Percentiles rank a stretch among this genome's conserved stretches.
Conservation (phyloP, 805 yeast genomes). For the Wickerhamiella cacticola region DNA sequence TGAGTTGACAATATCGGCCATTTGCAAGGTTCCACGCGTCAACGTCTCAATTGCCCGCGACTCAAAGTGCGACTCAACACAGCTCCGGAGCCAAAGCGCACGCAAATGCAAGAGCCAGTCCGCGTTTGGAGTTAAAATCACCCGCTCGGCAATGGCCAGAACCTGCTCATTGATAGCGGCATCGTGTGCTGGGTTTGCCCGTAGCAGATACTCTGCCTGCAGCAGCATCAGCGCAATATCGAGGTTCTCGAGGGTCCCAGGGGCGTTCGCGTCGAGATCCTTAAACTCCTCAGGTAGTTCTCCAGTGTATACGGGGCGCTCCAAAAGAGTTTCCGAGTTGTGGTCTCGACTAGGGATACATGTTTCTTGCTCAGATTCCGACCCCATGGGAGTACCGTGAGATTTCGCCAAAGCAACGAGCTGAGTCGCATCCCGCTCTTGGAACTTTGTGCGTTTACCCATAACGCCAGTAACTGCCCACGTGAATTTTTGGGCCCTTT, state of each 20-base stretch:
- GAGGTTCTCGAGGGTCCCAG: constrained; percentile 55
- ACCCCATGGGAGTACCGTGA: background rate
- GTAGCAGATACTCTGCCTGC: constrained; percentile 49
- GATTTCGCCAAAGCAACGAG: constrained; percentile 56
- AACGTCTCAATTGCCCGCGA: constrained; percentile 71
- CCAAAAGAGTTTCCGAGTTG: constrained; percentile 67
- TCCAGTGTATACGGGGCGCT: constrained; percentile 43
- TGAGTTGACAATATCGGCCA: constrained; percentile 84
- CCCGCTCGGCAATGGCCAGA: constrained; percentile 60
- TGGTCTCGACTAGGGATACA: constrained; percentile 43
- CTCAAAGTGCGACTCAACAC: constrained; percentile 72
- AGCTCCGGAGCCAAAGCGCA: constrained; percentile 81
- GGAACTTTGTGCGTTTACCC: constrained; percentile 79
- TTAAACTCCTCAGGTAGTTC: constrained; percentile 32
- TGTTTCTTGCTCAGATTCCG: background rate
- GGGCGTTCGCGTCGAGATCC: constrained; percentile 63
- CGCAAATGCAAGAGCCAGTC: constrained; percentile 73
- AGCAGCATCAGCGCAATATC: constrained; percentile 68
- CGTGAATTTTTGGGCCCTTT: constrained; percentile 45
- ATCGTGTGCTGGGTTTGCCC: constrained; percentile 60
- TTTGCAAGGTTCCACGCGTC: constrained; percentile 86
- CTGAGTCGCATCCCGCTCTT: constrained; percentile 56
- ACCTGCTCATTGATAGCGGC: constrained; percentile 70
- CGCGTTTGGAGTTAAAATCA: constrained; percentile 43
- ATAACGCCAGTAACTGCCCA: constrained; percentile 74